These are phyloP conservation scores for Aspergillus biplanus DNA, from an alignment of 495 filamentous ascomycete species.

Conservation along the genomic window DNA sequence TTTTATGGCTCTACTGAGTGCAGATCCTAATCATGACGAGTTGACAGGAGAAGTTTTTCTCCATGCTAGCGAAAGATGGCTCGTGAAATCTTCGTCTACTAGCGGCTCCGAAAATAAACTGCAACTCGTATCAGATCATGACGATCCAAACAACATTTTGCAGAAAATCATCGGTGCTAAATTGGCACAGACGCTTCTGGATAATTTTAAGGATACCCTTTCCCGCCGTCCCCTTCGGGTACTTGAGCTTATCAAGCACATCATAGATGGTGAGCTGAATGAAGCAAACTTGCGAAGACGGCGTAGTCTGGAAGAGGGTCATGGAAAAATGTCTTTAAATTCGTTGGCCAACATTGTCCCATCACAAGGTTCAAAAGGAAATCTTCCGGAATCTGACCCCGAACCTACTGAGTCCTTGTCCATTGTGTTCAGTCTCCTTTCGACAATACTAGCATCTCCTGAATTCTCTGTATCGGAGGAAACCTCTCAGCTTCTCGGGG, in stretches of 20 bases:
- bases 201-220: constrained; percentile 68
- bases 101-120: constrained; percentile 28
- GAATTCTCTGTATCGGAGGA: constrained; percentile 59
- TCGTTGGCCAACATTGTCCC: constrained; percentile 43
- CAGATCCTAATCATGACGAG: constrained; percentile 55
- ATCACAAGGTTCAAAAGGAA: constrained; percentile 18
- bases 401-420: constrained; percentile 56
- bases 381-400: constrained; percentile 32
- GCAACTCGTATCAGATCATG: constrained; percentile 29
- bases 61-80: constrained; percentile 64
- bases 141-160: constrained; percentile 43
- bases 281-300: constrained; percentile 14
- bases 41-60: constrained; percentile 66
- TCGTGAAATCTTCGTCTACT: constrained; percentile 38
- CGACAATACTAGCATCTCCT: constrained; percentile 65
- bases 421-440: constrained; percentile 68
- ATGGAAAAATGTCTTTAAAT: constrained; percentile 39
- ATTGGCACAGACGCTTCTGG: constrained; percentile 68
- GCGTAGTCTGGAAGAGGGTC: constrained; percentile 3
- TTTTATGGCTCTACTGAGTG: constrained; percentile 58
- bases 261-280: constrained; percentile 51
- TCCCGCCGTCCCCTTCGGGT: constrained; percentile 63
- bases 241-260: constrained; percentile 62
- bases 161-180: constrained; percentile 62
- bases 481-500: constrained; percentile 44